phyloP scores from a whole-genome alignment of 768 basidiomycete species.

The Royoungia palumana region DNA sequence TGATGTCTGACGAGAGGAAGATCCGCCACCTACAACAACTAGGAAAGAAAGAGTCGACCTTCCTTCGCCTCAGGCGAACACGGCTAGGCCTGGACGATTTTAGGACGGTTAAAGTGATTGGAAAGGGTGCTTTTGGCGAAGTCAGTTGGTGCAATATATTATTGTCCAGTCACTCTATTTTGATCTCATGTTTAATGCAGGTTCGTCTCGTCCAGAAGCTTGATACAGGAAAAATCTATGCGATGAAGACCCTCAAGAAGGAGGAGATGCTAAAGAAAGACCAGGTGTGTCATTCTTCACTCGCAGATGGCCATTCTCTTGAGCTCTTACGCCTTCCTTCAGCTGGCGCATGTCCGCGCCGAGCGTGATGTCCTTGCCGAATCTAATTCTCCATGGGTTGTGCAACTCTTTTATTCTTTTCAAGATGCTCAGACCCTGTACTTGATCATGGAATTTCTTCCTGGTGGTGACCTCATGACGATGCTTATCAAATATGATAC shows the following conservation, averaged over 20 bases:
- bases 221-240: constrained; percentile 97
- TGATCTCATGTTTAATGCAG: constrained; percentile 21
- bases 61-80: constrained; percentile 83
- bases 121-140: constrained; percentile 98
- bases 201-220: constrained; percentile 94
- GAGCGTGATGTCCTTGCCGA: constrained; percentile 96
- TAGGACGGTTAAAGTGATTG: constrained; percentile 96
- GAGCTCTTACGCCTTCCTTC: constrained; percentile 1
- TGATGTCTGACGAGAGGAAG: constrained; percentile 81
- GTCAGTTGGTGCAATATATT: constrained; percentile 39
- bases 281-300: constrained; percentile 54
- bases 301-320: constrained; percentile 1
- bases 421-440: constrained; percentile 92
- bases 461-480: constrained; percentile 98
- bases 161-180: background rate
- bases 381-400: constrained; percentile 94
- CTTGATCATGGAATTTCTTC: constrained; percentile 98
- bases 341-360: constrained; percentile 97
- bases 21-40: constrained; percentile 77
- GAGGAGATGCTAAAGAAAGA: constrained; percentile 99
- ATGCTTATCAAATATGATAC: constrained; percentile 99
- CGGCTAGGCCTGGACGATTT: constrained; percentile 91
- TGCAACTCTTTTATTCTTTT: constrained; percentile 97
- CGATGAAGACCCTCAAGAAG: constrained; percentile 97
- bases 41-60: constrained; percentile 86